Percentiles rank a stretch among this genome's conserved stretches.
phyloP scores from a whole-genome alignment of 2,329 filamentous ascomycete species.

The Trichoderma breve region DNA sequence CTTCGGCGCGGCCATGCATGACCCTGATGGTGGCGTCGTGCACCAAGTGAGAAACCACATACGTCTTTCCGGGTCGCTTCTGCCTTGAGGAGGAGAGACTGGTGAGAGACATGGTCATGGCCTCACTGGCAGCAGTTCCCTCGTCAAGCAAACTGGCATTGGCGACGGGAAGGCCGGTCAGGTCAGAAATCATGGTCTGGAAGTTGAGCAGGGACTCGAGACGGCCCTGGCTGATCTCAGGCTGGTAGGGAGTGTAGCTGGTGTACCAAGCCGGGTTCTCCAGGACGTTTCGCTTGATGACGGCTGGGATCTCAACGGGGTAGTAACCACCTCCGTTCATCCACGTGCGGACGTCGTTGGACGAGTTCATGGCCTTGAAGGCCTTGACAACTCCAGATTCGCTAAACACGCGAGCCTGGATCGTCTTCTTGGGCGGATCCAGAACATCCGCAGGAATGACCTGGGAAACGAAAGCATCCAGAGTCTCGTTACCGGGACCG shows the following conservation, averaged over 20 bases:
- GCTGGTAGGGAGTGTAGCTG: slow-evolving; percentile 95
- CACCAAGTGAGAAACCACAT: slow-evolving; percentile 76
- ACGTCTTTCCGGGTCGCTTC: slow-evolving; percentile 74
- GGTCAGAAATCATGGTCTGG: slow-evolving; percentile 86
- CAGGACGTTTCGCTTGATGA: slow-evolving; percentile 89
- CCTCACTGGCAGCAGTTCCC: slow-evolving; percentile 87
- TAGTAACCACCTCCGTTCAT: slow-evolving; percentile 90
- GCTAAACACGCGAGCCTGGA: slow-evolving; percentile 56
- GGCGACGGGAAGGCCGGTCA: slow-evolving; percentile 82
- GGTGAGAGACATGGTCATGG: slow-evolving; percentile 89
- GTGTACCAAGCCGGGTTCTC: slow-evolving; percentile 97
- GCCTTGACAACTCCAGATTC: slow-evolving; percentile 26
- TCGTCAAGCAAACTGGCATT: slow-evolving; percentile 92
- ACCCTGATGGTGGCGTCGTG: slow-evolving; percentile 86
- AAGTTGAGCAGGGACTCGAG: slow-evolving; percentile 92
- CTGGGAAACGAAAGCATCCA: slow-evolving; percentile 82
- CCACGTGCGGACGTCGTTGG: slow-evolving; percentile 51
- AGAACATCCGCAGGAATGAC: slow-evolving; percentile 81
- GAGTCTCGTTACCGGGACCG: slow-evolving; percentile 66
- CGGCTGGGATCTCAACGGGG: slow-evolving; percentile 77
- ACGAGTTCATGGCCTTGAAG: slow-evolving; percentile 39
- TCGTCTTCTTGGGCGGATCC: slow-evolving; percentile 28
- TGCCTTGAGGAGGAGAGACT: slow-evolving; percentile 67
- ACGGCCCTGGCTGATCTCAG: slow-evolving; percentile 93
- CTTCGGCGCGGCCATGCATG: slow-evolving; percentile 78